Percentiles rank a stretch among this genome's conserved stretches.
phyloP scores from a whole-genome alignment of 192 early-diverging fungal genomes.

The Coemansia sp. region DNA sequence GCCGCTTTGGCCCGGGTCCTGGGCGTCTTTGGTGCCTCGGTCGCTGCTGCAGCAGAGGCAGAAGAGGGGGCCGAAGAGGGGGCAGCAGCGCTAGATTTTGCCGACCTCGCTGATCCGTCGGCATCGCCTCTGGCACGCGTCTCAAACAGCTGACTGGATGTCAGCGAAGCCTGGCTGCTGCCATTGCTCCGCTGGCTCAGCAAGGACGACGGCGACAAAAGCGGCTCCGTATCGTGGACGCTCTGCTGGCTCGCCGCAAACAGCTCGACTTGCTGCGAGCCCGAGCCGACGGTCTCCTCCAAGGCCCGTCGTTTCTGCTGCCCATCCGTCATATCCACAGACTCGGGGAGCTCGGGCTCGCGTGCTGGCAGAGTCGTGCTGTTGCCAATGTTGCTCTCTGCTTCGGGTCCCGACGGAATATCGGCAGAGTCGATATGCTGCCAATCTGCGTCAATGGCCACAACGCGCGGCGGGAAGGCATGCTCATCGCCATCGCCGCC shows the following conservation, averaged over 20 bases:
- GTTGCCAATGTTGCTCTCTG: background rate
- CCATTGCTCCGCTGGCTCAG: background rate
- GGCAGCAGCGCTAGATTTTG: too few relatives aligned
- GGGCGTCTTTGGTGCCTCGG: too few relatives aligned
- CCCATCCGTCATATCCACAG: too few relatives aligned
- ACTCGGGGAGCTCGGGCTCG: background rate
- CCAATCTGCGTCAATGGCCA: slow-evolving; percentile 40
- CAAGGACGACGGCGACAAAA: too few relatives aligned
- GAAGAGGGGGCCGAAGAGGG: too few relatives aligned
- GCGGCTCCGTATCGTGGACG: too few relatives aligned
- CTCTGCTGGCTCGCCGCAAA: background rate
- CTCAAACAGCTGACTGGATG: too few relatives aligned
- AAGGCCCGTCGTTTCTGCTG: background rate
- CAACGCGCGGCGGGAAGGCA: slow-evolving; percentile 34
- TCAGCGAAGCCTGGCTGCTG: too few relatives aligned
- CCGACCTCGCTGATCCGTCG: too few relatives aligned
- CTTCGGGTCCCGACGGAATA: background rate
- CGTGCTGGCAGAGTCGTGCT: background rate
- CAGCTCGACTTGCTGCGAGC: slow-evolving; percentile 13
- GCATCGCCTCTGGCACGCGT: too few relatives aligned
- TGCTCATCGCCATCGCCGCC: background rate
- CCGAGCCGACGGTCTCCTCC: background rate
- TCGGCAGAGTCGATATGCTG: slow-evolving; percentile 20
- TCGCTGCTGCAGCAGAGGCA: too few relatives aligned
- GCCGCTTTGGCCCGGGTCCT: too few relatives aligned